These are phyloP conservation scores for Rhodotorula paludigena DNA, from an alignment of 768 basidiomycete species.

Conservation along the genomic window DNA sequence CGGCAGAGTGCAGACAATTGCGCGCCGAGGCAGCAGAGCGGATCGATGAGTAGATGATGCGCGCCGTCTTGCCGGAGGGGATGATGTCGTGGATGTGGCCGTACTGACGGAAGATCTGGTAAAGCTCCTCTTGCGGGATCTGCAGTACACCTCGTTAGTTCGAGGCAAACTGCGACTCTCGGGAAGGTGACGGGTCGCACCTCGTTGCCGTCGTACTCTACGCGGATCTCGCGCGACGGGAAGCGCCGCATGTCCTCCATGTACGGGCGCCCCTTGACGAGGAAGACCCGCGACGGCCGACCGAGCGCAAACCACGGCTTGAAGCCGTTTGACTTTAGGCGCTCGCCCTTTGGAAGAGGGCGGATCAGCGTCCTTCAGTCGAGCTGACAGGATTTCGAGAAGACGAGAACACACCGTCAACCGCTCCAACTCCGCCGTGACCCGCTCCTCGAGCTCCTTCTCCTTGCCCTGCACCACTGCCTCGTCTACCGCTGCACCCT, in stretches of 20 bases:
- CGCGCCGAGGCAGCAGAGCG: constrained; percentile 74
- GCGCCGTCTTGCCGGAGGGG: constrained; percentile 58
- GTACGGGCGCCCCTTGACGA: constrained; percentile 59
- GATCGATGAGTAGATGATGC: constrained; percentile 59
- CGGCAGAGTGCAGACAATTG: constrained; percentile 68
- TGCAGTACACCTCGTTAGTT: not conserved
- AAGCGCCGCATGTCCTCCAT: constrained; percentile 83
- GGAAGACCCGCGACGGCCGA: constrained; percentile 55
- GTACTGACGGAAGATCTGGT: constrained; percentile 67
- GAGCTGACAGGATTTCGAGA: not conserved
- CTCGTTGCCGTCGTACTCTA: constrained; percentile 87
- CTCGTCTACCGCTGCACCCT: constrained; percentile 1
- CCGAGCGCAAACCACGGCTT: constrained; percentile 26
- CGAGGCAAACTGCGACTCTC: too few relatives aligned
- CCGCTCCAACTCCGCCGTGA: not conserved
- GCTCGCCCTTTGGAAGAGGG: not conserved
- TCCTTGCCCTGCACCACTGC: not conserved
- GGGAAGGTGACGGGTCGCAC: constrained; percentile 60
- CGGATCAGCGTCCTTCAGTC: constrained; percentile 47
- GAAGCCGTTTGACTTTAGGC: not conserved
- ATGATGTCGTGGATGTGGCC: constrained; percentile 69
- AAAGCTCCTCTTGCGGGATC: constrained; percentile 52
- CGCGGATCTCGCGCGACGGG: constrained; percentile 64
- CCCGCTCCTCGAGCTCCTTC: constrained; percentile 1
- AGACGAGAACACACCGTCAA: not conserved